Percentiles rank a stretch among this genome's conserved stretches.
Conservation (phyloP, 1,139 yeast species). For the Blastobotrys malaysiensis region DNA sequence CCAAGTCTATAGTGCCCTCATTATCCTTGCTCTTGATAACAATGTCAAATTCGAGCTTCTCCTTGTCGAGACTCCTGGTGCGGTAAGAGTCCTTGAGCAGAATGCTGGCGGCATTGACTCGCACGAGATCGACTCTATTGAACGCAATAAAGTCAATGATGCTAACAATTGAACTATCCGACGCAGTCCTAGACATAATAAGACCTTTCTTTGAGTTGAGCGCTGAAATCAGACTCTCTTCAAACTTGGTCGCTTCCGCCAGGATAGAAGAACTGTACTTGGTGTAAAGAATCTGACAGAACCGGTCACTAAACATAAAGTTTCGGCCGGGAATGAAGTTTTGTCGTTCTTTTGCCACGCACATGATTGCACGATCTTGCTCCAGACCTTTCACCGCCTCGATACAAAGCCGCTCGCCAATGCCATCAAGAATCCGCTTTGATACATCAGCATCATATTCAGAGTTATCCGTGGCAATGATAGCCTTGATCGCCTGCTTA, state of each 20-base stretch:
- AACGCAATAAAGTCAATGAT: constrained; percentile 45
- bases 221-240: constrained; percentile 37
- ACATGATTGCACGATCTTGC: constrained; percentile 47
- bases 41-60: constrained; percentile 59
- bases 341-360: constrained; percentile 43
- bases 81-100: constrained; percentile 49
- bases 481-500: constrained; percentile 44
- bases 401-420: constrained; percentile 43
- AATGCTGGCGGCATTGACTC: constrained; percentile 42
- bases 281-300: constrained; percentile 40
- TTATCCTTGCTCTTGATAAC: constrained; percentile 20
- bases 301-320: constrained; percentile 55
- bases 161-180: constrained; percentile 53
- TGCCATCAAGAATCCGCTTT: constrained; percentile 39
- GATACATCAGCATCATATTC: constrained; percentile 44
- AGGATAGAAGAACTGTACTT: constrained; percentile 42
- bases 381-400: constrained; percentile 51
- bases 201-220: constrained; percentile 46
- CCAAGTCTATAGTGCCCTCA: constrained; percentile 7
- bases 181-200: constrained; percentile 52
- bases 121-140: constrained; percentile 38
- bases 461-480: constrained; percentile 52
- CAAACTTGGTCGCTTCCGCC: constrained; percentile 43
- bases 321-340: constrained; percentile 40
- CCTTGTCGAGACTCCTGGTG: constrained; percentile 57